phyloP scores from a whole-genome alignment of 179 eudicot genomes.

The Nepenthes alata region DNA sequence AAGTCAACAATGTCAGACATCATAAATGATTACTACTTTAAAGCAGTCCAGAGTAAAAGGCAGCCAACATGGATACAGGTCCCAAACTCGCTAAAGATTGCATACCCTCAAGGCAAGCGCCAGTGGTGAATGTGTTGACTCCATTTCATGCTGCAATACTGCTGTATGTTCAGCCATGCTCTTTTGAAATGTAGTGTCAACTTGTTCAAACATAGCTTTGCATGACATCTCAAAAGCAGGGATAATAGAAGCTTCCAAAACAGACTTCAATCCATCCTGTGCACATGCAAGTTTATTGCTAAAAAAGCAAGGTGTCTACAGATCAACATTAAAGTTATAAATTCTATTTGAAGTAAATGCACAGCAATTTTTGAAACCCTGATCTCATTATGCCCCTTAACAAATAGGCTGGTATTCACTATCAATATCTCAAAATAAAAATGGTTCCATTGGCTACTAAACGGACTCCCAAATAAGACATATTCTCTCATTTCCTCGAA shows the following conservation, averaged over 20 bases:
- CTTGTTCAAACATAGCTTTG: slow-evolving; percentile 96
- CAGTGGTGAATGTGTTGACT: slow-evolving; percentile 64
- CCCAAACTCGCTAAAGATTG: background rate
- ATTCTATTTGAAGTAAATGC: no score
- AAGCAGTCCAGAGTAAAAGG: background rate
- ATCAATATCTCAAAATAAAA: no score
- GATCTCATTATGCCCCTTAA: no score
- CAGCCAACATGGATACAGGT: background rate
- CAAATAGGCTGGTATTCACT: no score
- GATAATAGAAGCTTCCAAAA: slow-evolving; percentile 60
- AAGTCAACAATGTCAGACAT: background rate
- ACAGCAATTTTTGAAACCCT: no score
- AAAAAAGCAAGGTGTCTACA: background rate
- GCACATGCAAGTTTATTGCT: background rate
- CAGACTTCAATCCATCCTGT: slow-evolving; percentile 75
- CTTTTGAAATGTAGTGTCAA: slow-evolving; percentile 78
- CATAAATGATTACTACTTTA: background rate
- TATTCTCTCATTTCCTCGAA: no score
- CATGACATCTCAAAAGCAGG: slow-evolving; percentile 95
- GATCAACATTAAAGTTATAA: background rate
- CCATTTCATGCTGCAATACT: slow-evolving; percentile 62
- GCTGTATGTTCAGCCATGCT: slow-evolving; percentile 74
- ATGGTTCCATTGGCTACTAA: no score
- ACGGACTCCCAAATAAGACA: no score
- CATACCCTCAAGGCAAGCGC: slow-evolving; percentile 78